phyloP scores from a whole-genome alignment of 2,329 filamentous ascomycete genomes.

The Stemphylium vesicarium region DNA sequence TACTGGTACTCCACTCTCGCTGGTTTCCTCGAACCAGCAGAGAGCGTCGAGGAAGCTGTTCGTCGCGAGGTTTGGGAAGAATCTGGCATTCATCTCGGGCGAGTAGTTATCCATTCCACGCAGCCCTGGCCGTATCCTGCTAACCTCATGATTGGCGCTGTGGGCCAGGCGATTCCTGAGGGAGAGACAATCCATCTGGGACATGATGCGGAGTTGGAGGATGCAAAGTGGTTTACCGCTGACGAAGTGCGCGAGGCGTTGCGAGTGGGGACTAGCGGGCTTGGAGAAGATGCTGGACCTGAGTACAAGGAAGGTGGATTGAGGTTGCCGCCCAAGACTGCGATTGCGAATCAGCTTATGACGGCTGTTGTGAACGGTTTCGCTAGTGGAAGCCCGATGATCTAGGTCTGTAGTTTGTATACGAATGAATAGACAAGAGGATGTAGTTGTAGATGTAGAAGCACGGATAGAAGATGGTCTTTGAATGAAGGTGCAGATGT shows the following conservation, averaged over 20 bases:
- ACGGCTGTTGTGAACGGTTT: slow-evolving; percentile 79
- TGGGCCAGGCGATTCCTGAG: slow-evolving; percentile 81
- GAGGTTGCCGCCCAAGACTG: slow-evolving; percentile 81
- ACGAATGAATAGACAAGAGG: not conserved
- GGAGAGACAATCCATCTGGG: slow-evolving; percentile 83
- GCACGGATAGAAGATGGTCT: slow-evolving; percentile 2
- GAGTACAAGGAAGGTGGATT: slow-evolving; percentile 78
- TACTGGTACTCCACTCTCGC: slow-evolving; percentile 87
- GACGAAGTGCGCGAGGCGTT: slow-evolving; percentile 82
- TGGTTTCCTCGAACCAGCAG: slow-evolving; percentile 59
- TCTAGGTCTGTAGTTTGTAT: slow-evolving; percentile 31
- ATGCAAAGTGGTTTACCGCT: slow-evolving; percentile 85
- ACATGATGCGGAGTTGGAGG: slow-evolving; percentile 89
- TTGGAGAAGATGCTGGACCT: slow-evolving; percentile 69
- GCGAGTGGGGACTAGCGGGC: slow-evolving; percentile 66
- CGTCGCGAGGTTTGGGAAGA: slow-evolving; percentile 61
- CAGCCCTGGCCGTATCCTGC: slow-evolving; percentile 63
- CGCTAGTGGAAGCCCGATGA: slow-evolving; percentile 59
- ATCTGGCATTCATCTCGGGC: slow-evolving; percentile 54
- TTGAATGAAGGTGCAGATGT: slow-evolving; percentile 7
- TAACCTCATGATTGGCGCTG: slow-evolving; percentile 67
- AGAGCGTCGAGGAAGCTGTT: slow-evolving; percentile 59
- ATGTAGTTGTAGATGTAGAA: not conserved
- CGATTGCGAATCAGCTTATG: slow-evolving; percentile 91
- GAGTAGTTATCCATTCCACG: slow-evolving; percentile 59